A percentile compares a stretch with the other conserved stretches of the same genome.
phyloP scores from a whole-genome alignment of 768 basidiomycete species.

The Boletus fagicola region DNA sequence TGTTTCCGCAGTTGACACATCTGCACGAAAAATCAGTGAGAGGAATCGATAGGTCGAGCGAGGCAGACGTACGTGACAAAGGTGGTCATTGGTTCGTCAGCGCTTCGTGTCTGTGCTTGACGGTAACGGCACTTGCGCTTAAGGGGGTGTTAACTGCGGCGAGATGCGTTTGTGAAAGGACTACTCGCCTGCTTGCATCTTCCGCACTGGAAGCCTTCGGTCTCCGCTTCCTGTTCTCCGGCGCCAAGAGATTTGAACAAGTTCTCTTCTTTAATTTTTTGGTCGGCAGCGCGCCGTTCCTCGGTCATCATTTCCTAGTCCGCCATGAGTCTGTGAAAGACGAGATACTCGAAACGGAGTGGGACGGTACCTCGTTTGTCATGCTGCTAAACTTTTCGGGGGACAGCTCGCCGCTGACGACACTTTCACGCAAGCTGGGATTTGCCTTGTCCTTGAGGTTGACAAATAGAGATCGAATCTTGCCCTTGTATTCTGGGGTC shows the following conservation, averaged over 20 bases:
- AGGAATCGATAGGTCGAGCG: neutral
- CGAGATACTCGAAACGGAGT: neutral
- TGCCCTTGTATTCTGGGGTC: constrained; percentile 59
- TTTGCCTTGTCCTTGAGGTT: constrained; percentile 97
- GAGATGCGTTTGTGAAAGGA: neutral
- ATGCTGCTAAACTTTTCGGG: constrained; percentile 73
- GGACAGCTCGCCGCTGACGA: constrained; percentile 78
- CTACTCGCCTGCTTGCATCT: constrained; percentile 81
- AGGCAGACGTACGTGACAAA: constrained; percentile 71
- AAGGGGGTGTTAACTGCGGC: constrained; percentile 1
- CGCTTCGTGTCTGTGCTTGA: constrained; percentile 95
- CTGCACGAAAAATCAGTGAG: constrained; percentile 30
- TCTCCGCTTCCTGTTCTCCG: constrained; percentile 88
- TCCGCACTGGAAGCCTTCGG: constrained; percentile 95
- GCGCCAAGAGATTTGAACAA: constrained; percentile 90
- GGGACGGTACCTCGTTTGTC: constrained; percentile 62
- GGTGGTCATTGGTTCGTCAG: constrained; percentile 99
- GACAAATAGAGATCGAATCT: constrained; percentile 84
- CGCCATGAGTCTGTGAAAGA: neutral
- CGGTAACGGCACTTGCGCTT: constrained; percentile 87
- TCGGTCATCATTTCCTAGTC: constrained; percentile 93
- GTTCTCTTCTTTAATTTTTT: constrained; percentile 80
- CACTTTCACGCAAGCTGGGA: constrained; percentile 76
- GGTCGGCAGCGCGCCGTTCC: constrained; percentile 81
- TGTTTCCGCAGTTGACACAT: constrained; percentile 67